These are phyloP conservation scores for Leccinum subfulvum DNA, from an alignment of 1,284 basidiomycete species.

Conservation along the genomic window DNA sequence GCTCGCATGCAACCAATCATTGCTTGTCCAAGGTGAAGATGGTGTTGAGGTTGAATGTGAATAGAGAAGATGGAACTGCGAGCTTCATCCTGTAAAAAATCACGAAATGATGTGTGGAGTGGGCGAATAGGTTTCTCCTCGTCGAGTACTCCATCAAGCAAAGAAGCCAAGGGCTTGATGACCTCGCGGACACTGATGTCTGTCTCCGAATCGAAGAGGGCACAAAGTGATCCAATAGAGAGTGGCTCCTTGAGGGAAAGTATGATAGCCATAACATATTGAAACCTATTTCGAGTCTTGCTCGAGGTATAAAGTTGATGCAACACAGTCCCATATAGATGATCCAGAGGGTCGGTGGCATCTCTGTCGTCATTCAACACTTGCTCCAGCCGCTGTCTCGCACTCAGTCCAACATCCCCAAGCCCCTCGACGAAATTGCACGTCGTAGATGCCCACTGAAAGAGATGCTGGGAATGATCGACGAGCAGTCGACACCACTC, in stretches of 20 bases:
- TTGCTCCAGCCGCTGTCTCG: not conserved
- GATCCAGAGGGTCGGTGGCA: not conserved
- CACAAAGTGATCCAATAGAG: not conserved
- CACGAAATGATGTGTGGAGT: not conserved
- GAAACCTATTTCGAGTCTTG: not conserved
- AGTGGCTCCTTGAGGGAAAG: not conserved
- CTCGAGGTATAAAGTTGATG: not conserved
- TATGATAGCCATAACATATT: not conserved
- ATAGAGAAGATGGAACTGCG: not conserved
- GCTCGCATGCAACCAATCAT: not conserved
- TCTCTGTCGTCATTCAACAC: not conserved
- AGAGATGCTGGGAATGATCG: not conserved
- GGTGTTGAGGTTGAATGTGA: not conserved
- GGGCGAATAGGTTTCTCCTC: not conserved
- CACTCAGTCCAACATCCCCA: not conserved
- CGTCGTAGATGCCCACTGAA: not conserved
- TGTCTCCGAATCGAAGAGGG: not conserved
- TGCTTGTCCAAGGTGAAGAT: not conserved
- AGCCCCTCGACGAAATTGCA: not conserved
- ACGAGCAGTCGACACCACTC: not conserved
- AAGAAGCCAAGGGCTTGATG: not conserved
- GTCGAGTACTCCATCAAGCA: not conserved
- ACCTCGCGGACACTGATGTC: not conserved
- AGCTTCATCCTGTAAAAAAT: not conserved
- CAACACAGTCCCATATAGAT: not conserved